phyloP scores from a whole-genome alignment of 441 rosid genomes.

The Macaranga tanarius region DNA sequence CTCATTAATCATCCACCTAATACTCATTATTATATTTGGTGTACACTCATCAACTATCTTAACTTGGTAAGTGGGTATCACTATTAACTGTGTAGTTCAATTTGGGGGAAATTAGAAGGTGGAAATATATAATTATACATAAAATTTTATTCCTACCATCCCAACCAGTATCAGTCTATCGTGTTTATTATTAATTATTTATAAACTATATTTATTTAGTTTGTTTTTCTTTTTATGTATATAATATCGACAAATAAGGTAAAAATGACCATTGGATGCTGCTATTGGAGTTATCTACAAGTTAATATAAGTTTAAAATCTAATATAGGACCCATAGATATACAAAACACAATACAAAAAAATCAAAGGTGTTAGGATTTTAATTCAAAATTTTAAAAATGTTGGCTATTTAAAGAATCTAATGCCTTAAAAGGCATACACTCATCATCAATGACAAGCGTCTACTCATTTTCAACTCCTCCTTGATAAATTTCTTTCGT shows the following conservation, averaged over 20 bases:
- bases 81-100: background rate
- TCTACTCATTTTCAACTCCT: slow-evolving; percentile 1
- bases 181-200: no score
- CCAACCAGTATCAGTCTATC: no score
- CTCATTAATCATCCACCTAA: slow-evolving; percentile 17
- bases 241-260: background rate
- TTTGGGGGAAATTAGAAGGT: background rate
- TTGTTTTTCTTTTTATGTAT: background rate
- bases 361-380: background rate
- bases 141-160: no score
- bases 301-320: slow-evolving; percentile 7
- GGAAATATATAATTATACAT: no score
- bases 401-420: background rate
- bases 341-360: background rate
- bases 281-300: background rate
- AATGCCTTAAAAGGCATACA: background rate
- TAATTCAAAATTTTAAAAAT: background rate
- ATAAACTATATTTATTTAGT: background rate
- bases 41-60: background rate
- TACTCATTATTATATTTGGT: slow-evolving; percentile 5
- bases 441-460: background rate
- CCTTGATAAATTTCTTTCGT: slow-evolving; percentile 11
- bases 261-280: background rate
- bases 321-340: slow-evolving; percentile 2
- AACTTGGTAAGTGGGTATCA: background rate